Base-by-base conservation (phyloP, 129 eudicot species). In the Pulicaria dysenterica region DNA sequence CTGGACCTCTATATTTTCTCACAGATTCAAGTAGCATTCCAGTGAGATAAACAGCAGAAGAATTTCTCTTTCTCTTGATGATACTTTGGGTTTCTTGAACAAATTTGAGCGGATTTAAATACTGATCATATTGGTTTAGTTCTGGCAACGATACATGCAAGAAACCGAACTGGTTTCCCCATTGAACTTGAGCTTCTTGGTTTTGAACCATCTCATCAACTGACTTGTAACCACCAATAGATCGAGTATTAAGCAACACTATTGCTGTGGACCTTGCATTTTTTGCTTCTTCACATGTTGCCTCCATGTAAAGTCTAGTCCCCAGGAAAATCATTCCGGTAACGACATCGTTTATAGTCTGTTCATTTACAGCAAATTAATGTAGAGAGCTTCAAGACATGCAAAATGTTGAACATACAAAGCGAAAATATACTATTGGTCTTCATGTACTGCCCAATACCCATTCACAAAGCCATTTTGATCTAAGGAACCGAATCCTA, bases 271-370 rank as follows among this genome's bases (percentile, higher is more conserved):
- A 78, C 17, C 73, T 72, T 74, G 92, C 82, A 39, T 80, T 77
- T 59, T 65, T 71, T 17, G 59, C 43, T 6, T 81, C 79, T 0
- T 59, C 57, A 38, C 70, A 79, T 63, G 72, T 70, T 47, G 47
- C 85, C 79, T 85, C 76, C 96, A 93, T 93, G 87, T 93, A 93
- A 15, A 89, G 43, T 66, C 98, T 77, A 4, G 80, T 80, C 50
- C 96, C 98, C 55, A 81, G 50, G 57, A 87, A 83, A 10, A 93
- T 13, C 58, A 82, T 82, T 14, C 96, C 96, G 1, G 82, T 75
- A 14, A 93, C 73, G 19, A 93, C 92, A n/a, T 87, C 98, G n/a
- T 93, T 93, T 80, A 93, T 78, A 0, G 96, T 89, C 98, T 93
- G 87, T 65, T 57, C 4, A n/a, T 14, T 10, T 7, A 62, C n/a